A percentile compares a stretch with the other conserved stretches of the same genome.
Evolutionary conservation across 2,329 filamentous ascomycete genomes (phyloP).

Genomic region (Ascochyta koolunga): DNA sequence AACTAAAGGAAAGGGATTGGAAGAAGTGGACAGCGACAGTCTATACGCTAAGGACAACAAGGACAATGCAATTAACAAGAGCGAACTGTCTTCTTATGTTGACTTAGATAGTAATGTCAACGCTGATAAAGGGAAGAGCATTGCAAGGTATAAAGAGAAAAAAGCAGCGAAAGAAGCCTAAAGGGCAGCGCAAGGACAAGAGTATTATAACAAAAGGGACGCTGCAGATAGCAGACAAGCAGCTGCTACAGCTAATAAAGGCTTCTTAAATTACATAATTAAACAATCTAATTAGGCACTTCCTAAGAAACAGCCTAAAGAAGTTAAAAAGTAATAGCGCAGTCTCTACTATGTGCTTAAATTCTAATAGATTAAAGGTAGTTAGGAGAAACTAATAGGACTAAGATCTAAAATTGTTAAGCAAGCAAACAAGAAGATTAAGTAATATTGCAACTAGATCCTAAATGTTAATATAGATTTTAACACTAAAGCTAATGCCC

Average conservation of each 20-base stretch:
- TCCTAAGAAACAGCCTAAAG: not conserved
- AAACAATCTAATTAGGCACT: not conserved
- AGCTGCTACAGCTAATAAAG: not conserved
- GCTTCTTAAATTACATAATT: not conserved
- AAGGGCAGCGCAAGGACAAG: not conserved
- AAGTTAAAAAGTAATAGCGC: not conserved
- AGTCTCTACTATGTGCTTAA: not conserved
- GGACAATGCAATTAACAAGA: not conserved
- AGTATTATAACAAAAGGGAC: not conserved
- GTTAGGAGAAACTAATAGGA: not conserved
- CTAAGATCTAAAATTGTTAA: not conserved
- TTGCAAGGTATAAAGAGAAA: not conserved
- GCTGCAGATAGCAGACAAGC: not conserved
- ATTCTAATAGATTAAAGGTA: not conserved
- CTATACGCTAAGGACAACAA: not conserved
- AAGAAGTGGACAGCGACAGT: not conserved
- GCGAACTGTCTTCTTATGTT: not conserved
- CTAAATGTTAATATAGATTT: not conserved
- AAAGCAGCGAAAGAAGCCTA: not conserved
- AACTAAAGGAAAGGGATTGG: not conserved
- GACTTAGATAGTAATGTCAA: not conserved
- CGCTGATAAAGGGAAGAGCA: not conserved
- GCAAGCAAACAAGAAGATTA: not conserved
- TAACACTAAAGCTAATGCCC: not conserved
- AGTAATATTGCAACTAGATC: not conserved